These are phyloP conservation scores for Adansonia rubrostipa DNA, from an alignment of 441 rosid genomes.

Conservation along the genomic window DNA sequence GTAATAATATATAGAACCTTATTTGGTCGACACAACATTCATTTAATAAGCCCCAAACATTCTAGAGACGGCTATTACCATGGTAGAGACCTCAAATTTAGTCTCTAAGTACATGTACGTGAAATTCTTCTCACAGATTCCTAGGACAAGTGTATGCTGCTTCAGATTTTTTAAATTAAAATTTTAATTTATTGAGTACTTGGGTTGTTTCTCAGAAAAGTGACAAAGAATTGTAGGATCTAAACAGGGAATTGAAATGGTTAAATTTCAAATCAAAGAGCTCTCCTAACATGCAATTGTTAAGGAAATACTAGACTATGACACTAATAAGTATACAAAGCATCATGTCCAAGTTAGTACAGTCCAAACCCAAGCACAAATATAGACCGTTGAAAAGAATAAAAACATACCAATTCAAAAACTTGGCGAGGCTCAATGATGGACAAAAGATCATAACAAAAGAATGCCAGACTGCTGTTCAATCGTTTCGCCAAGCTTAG, in stretches of 20 bases:
- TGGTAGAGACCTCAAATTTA: neutral
- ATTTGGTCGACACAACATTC: neutral
- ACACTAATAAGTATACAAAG: slow-evolving; percentile 1
- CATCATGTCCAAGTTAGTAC: neutral
- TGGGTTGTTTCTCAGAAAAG: neutral
- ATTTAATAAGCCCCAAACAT: neutral
- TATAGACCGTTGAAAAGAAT: slow-evolving; percentile 20
- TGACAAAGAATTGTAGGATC: neutral
- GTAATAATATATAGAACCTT: neutral
- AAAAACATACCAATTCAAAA: slow-evolving; percentile 83
- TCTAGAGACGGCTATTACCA: neutral
- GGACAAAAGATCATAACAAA: slow-evolving; percentile 96
- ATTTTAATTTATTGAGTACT: neutral
- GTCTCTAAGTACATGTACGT: neutral
- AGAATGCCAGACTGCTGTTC: slow-evolving; percentile 98
- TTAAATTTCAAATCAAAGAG: slow-evolving; percentile 18
- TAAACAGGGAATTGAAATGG: neutral
- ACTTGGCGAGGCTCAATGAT: slow-evolving; percentile 98
- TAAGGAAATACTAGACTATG: neutral
- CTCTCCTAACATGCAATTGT: slow-evolving; percentile 3
- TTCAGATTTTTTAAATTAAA: slow-evolving; percentile 8
- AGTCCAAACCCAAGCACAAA: neutral
- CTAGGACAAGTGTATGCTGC: slow-evolving; percentile 5
- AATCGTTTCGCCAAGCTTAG: slow-evolving; percentile 92
- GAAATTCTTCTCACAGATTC: neutral